Evolutionary conservation across 163 green algal species (phyloP), one percentile per base, ranked within the genome.

Genomic region (Scenedesmus sp.): DNA sequence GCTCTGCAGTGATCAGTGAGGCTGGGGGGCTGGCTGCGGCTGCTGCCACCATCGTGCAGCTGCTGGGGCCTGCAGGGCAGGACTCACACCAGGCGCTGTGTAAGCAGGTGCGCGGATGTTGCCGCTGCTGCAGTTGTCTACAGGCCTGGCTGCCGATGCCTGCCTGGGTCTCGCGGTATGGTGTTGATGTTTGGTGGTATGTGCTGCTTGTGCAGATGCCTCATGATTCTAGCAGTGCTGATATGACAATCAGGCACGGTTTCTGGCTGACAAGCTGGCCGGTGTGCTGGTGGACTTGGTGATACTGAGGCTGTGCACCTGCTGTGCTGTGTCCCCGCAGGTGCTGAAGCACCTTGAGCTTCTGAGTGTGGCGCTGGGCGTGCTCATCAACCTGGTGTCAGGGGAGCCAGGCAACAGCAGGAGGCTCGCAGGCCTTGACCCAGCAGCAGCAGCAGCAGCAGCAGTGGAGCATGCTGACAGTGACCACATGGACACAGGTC

Each of bases 371-470:
- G 81, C 65, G 7, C 65, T 95, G 65, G 94, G 94, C 2, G 79
- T 95, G 81, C 87, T 95, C 24, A 95, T 95, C 90, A 95, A 95
- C 87, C 53, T 95, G 37, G 93, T 92, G 15, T 93, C 87, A 9
- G 65, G 70, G 0, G 86, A 88, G n/a, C 33, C 81, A 18, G 72
- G 7, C 59, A 92, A 94, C 91, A 83, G 79, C 37, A 78, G 87
- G 30, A 26, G 30, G 33, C 81, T 92, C 30, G 78, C 79, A 24
- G 82, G 51, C 35, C 56, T 88, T 3, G 10, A 80, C 33, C 33
- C 85, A 91, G 79, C 83, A 87, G n/a, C 37, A 44, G 20, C 24
- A 43, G 81, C 43, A 44, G 30, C 70, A 49, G 49, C 68, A 81
- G 35, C 72, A 43, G 59, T 22, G 43, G 43, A 65, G 44, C 37